A percentile compares a stretch with the other conserved stretches of the same genome.
phyloP scores from a whole-genome alignment of 2,329 filamentous ascomycete species.

The Diaporthe sp. region DNA sequence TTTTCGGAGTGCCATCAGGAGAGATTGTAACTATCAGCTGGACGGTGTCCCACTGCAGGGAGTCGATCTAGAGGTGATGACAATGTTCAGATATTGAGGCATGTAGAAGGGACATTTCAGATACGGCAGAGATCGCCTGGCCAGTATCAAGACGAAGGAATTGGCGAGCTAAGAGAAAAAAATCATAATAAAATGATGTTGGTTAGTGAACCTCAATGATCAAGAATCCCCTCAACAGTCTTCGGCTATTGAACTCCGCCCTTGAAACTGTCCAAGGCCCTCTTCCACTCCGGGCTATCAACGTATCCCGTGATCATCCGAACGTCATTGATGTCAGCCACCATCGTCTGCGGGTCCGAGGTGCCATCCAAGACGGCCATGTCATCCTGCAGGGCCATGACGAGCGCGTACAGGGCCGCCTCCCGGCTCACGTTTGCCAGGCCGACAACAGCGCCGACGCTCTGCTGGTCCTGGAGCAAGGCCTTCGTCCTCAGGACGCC shows the following conservation, averaged over 20 bases:
- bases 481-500: slow-evolving; percentile 65
- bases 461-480: slow-evolving; percentile 59
- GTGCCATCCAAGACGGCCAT: slow-evolving; percentile 61
- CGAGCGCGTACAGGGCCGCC: slow-evolving; percentile 63
- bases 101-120: not conserved
- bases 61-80: not conserved
- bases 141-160: not conserved
- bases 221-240: not conserved
- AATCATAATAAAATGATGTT: no score
- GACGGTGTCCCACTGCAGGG: not conserved
- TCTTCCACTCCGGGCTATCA: not conserved
- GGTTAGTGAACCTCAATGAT: not conserved
- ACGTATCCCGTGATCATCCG: not conserved
- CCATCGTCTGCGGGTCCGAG: slow-evolving; percentile 46
- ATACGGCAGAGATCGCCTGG: no score
- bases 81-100: not conserved
- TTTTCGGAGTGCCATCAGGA: not conserved
- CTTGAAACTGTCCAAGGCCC: not conserved
- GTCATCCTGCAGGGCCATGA: slow-evolving; percentile 58
- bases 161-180: no score
- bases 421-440: slow-evolving; percentile 53
- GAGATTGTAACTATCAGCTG: not conserved
- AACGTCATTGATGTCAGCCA: slow-evolving; percentile 5
- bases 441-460: slow-evolving; percentile 62
- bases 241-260: not conserved